These are phyloP conservation scores for Macadamia integrifolia DNA, from an alignment of 164 flowering plant genomes.

Conservation along the genomic window DNA sequence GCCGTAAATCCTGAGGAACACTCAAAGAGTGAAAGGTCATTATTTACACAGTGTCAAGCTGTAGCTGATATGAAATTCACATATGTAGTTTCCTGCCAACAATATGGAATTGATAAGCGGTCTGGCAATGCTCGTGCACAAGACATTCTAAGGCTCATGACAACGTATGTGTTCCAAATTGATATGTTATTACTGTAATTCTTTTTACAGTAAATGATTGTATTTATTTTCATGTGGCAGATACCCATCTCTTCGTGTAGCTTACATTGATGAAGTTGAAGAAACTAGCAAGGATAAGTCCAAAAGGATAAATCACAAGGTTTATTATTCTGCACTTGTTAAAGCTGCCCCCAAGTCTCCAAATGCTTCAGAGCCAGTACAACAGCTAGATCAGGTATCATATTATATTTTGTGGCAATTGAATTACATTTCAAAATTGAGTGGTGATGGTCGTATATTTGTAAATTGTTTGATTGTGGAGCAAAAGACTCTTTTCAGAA, in stretches of 20 bases:
- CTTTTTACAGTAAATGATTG: background rate
- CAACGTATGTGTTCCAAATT: slow-evolving; percentile 26
- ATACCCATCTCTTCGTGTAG: slow-evolving; percentile 93
- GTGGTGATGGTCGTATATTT: too few relatives aligned
- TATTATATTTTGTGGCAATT: background rate
- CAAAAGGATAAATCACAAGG: slow-evolving; percentile 59
- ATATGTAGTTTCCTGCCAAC: slow-evolving; percentile 74
- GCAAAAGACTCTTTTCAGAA: too few relatives aligned
- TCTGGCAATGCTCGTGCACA: slow-evolving; percentile 63
- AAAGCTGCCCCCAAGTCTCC: slow-evolving; percentile 77
- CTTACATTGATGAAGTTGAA: slow-evolving; percentile 96
- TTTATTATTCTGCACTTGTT: slow-evolving; percentile 78
- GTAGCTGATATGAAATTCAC: slow-evolving; percentile 82
- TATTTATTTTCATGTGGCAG: slow-evolving; percentile 26
- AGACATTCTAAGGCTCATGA: slow-evolving; percentile 64
- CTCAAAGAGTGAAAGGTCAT: slow-evolving; percentile 48
- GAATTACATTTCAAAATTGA: too few relatives aligned
- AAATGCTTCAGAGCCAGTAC: slow-evolving; percentile 61
- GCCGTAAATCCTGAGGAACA: slow-evolving; percentile 57
- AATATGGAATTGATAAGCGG: slow-evolving; percentile 66
- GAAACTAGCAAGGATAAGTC: slow-evolving; percentile 39
- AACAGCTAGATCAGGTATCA: slow-evolving; percentile 80
- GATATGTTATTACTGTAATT: background rate
- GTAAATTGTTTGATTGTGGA: too few relatives aligned
- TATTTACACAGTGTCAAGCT: slow-evolving; percentile 72